Evolutionary conservation across 495 filamentous ascomycete genomes (phyloP), one percentile per base, ranked within the genome.

Genomic region (Cudoniella acicularis): DNA sequence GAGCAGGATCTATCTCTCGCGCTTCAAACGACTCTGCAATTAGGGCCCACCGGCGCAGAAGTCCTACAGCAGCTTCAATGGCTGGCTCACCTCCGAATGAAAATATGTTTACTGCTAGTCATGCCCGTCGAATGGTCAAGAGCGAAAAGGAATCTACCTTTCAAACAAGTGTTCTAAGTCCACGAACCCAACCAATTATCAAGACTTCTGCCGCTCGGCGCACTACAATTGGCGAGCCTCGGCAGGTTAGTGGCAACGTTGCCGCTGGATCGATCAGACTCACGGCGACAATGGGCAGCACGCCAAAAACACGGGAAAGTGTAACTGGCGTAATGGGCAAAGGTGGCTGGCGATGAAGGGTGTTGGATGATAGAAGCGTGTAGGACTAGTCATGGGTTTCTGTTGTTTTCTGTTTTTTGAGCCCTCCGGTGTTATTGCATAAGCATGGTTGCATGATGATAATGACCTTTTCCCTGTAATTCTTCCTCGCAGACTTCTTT

Each of bases 41-140:
- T 41, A 72, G 78, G 10, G 66, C 73, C 20, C 82, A 86, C 27
- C 83, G 85, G 30, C 79, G 85, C 17, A 80, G 86, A 56, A 88
- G 85, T 64, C 87, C 87, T 2, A 82, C 79, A 10, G 77, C 80
- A 49, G 61, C 63, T 10, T 73, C 70, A 3, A 76, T 77, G 21
- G 68, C 79, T 18, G 73, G 79, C 11, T 81, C 78, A 56, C 82
- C 85, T 23, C 82, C 83, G 0, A 80, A 72, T 48, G 85, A 86
- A 50, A 75, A 77, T 72, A 23, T 89, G 71, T 89, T 89, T 75
- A 86, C 85, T 3, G 83, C 86, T 23, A 81, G 81, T 17, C 86
- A 88, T 57, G 86, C 87, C 8, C 76, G 87, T 26, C 75, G 87
- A 13, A 88, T 90, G 85, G 84, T 85, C 21, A 86, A 82, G 71